Base-by-base conservation (phyloP, 2,329 filamentous ascomycete genomes). In the Colletotrichum higginsianum region DNA sequence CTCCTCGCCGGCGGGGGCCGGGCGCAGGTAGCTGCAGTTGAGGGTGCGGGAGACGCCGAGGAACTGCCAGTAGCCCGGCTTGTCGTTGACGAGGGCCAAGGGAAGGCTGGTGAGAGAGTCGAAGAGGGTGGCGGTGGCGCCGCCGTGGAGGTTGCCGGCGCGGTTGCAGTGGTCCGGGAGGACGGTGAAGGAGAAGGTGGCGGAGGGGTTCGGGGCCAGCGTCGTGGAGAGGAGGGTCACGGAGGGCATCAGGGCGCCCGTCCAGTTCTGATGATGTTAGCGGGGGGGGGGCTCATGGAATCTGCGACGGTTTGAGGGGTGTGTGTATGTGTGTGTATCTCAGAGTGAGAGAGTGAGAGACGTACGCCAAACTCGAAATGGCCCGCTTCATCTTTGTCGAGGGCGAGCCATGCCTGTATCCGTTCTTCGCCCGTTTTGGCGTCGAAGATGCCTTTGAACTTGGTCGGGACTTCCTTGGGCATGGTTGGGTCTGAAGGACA, bases 1-100 rank as follows among this genome's bases (percentile, higher is more conserved):
- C 74, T 84, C 83, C 1, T 80, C 82, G 12, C 88, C 90, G 15
- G 79, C 77, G 1, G 88, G 87, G 3, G 88, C 85, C 1, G 92
- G 92, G 1, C 90, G 86, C 71, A 94, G 80, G 79, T 93, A 94
- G 0, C 90, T 93, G 52, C 92, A 86, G 76, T 87, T 90, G 65
- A 94, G 84, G 35, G 89, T 91, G 69, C 92, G 86, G 77, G 85
- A 90, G 35, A 94, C 91, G 47, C 92, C 92, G 30, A 91, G 84
- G 49, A 82, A 83, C 67, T 85, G 82, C 88, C 92, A 93, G 78
- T 87, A 89, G 7, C 90, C 91, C 0, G 88, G 88, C 26, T 82
- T 82, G 65, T 72, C 69, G 55, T 86, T 86, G 62, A 92, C 79
- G 47, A 91, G 84, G 12, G 86, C 80, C 15, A 94, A 80, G 4